Evolutionary conservation across 2,329 filamentous ascomycete genomes (phyloP), one percentile per base, ranked within the genome.

Genomic region (Aspergillus tubingensis): DNA sequence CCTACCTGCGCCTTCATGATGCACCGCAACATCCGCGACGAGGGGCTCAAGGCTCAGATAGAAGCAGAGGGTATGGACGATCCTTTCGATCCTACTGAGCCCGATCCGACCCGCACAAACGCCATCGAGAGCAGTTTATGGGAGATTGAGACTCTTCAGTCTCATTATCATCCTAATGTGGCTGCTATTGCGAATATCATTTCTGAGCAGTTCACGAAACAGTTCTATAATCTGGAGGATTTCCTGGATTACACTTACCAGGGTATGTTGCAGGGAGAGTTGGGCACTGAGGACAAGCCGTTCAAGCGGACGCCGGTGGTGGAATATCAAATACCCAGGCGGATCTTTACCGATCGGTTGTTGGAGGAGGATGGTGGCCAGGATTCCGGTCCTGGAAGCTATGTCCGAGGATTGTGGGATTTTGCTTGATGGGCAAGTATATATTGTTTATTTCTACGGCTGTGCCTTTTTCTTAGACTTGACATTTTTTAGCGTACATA

Each of bases 111-210:
- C 84, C 83, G 89, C 74, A 97, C 93, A 0, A 78, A 84, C 41
- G 95, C 96, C 17, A 91, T 99, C 61, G 92, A 98, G 60, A 96
- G 92, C 76, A 92, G 90, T 74, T 79, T 99, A 7, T 99, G 95
- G 96, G 95, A 99, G 75, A 84, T 99, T 55, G 90, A 96, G 62
- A 92, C 92, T 60, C 81, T 98, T 59, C 92, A 96, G 75, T 89
- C 88, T 0, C 96, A 99, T 76, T 98, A 96, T 76, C 95, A 99
- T 73, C 95, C 96, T 13, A 99, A 98, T 68, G 92, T 99, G 23
- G 93, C 94, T 0, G 95, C 93, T 2, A 87, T 99, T 67, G 90
- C 92, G 48, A 95, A 92, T 77, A 96, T 99, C 65, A 87, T 99
- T 59, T 91, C 91, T 2, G 92, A 98, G 78, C 95, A 98, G 75